phyloP scores from a whole-genome alignment of 1,139 yeast genomes.

The Candida dubliniensis region DNA sequence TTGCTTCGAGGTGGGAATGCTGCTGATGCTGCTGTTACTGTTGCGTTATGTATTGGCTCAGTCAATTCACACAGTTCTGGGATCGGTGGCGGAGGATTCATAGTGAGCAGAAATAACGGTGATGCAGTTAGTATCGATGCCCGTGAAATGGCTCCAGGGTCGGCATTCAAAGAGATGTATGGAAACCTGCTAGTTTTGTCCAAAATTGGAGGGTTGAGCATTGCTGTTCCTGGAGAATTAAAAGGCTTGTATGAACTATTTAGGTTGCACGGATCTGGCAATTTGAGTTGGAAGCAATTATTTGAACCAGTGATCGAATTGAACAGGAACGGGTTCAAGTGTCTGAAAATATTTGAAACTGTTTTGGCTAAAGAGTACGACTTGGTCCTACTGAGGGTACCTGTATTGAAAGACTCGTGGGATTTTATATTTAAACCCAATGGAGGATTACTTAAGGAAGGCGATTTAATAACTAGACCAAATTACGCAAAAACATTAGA shows the following conservation, averaged over 20 bases:
- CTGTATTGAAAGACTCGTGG: slow-evolving; percentile 48
- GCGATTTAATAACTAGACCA: slow-evolving; percentile 63
- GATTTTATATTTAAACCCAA: slow-evolving; percentile 45
- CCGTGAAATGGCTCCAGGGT: slow-evolving; percentile 79
- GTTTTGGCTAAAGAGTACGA: slow-evolving; percentile 24
- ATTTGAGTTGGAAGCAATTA: slow-evolving; percentile 68
- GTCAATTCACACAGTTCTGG: slow-evolving; percentile 84
- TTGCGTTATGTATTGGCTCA: slow-evolving; percentile 85
- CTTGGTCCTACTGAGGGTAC: slow-evolving; percentile 29
- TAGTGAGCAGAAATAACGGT: slow-evolving; percentile 44
- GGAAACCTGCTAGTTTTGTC: slow-evolving; percentile 36
- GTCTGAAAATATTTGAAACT: slow-evolving; percentile 47
- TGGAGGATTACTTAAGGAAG: slow-evolving; percentile 35
- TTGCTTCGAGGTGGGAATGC: slow-evolving; percentile 63
- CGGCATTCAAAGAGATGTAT: slow-evolving; percentile 67
- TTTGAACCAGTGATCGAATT: slow-evolving; percentile 73
- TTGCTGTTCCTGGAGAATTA: slow-evolving; percentile 87
- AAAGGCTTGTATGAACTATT: slow-evolving; percentile 71
- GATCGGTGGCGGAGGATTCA: slow-evolving; percentile 89
- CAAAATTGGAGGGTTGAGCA: slow-evolving; percentile 79
- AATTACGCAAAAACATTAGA: slow-evolving; percentile 66
- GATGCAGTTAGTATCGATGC: slow-evolving; percentile 73
- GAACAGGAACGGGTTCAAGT: slow-evolving; percentile 66
- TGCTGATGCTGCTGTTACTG: slow-evolving; percentile 91
- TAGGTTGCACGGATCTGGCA: slow-evolving; percentile 66